Conservation (phyloP, 495 filamentous ascomycete species). For the Aspergillus sclerotiicarbonarius region DNA sequence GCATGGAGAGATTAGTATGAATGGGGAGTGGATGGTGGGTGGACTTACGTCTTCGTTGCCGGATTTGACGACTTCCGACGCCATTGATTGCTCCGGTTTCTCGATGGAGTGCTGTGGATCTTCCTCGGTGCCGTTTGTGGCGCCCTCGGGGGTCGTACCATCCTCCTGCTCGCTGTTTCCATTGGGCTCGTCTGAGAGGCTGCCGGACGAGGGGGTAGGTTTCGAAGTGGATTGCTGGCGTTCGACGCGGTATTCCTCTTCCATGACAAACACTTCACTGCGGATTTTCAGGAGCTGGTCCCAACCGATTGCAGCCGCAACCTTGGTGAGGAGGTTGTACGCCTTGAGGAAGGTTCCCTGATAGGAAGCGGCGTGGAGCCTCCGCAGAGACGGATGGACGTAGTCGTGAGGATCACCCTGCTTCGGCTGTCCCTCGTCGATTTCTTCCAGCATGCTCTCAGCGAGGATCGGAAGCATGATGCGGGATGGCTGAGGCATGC, state of each 20-base stretch:
- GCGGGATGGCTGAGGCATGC: constrained; percentile 86
- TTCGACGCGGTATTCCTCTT: constrained; percentile 94
- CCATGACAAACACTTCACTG: constrained; percentile 98
- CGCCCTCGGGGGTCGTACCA: constrained; percentile 20
- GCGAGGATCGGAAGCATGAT: constrained; percentile 82
- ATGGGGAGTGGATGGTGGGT: background rate
- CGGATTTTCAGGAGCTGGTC: constrained; percentile 89
- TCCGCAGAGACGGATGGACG: constrained; percentile 82
- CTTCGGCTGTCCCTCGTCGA: constrained; percentile 82
- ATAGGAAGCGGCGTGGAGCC: constrained; percentile 82
- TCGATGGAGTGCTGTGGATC: constrained; percentile 56
- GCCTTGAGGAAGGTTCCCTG: constrained; percentile 94
- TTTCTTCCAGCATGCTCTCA: constrained; percentile 92
- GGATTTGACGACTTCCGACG: constrained; percentile 76
- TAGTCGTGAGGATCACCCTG: constrained; percentile 69
- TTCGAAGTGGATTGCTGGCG: constrained; percentile 64
- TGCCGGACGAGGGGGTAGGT: constrained; percentile 11
- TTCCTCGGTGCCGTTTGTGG: constrained; percentile 33
- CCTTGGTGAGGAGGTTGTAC: constrained; percentile 89
- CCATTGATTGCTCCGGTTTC: constrained; percentile 78
- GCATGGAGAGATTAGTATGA: constrained; percentile 10
- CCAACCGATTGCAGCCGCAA: constrained; percentile 95
- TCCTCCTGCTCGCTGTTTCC: constrained; percentile 31
- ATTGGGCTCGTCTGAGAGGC: constrained; percentile 34
- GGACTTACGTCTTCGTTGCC: constrained; percentile 72